phyloP scores from a whole-genome alignment of 164 flowering plant genomes.

The Nymphaea thermarum region DNA sequence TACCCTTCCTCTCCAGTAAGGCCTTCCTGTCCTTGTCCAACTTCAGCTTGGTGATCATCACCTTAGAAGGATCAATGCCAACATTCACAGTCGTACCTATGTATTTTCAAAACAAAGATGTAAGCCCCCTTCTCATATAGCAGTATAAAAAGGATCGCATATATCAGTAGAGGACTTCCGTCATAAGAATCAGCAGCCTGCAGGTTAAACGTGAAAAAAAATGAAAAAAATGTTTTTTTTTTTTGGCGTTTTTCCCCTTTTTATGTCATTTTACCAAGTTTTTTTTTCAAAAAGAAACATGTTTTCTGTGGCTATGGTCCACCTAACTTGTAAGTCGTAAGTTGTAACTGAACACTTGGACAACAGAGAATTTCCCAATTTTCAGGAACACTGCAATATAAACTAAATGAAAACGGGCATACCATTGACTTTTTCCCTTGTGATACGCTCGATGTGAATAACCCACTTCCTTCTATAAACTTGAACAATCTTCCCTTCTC shows the following conservation, averaged over 20 bases:
- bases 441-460: slow-evolving; percentile 22
- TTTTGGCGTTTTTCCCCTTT: too few species aligned
- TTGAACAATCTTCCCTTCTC: slow-evolving; percentile 20
- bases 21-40: slow-evolving; percentile 25
- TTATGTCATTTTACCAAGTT: too few species aligned
- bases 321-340: too few species aligned
- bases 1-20: slow-evolving; percentile 20
- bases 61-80: slow-evolving; percentile 19
- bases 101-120: too few species aligned
- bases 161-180: too few species aligned
- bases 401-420: neutral
- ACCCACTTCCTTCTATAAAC: slow-evolving; percentile 22
- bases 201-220: too few species aligned
- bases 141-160: too few species aligned
- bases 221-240: too few species aligned
- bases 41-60: slow-evolving; percentile 18
- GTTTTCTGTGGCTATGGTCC: too few species aligned
- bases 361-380: neutral
- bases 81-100: slow-evolving; percentile 24
- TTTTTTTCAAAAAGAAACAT: too few species aligned
- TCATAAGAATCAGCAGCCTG: too few species aligned
- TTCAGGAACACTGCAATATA: neutral
- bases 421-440: slow-evolving; percentile 22
- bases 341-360: neutral
- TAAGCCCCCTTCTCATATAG: too few species aligned